Evolutionary conservation across 257 asterid species (phyloP).

Genomic region (Capsicum pubescens): DNA sequence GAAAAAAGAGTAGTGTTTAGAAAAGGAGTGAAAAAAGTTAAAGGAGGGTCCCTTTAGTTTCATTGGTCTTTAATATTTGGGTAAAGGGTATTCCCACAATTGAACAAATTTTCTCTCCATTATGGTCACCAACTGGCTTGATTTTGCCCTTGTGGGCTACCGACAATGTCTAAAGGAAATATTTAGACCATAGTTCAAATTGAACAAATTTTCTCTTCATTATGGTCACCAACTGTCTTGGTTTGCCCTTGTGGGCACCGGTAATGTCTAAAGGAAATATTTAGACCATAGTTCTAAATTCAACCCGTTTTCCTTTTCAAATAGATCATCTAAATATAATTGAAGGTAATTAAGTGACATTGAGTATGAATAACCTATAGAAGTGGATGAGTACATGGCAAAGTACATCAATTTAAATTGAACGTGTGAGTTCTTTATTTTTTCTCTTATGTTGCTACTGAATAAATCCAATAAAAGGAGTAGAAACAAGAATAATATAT

Average conservation of each 20-base stretch:
- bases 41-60: slow-evolving; percentile 9
- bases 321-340: not conserved
- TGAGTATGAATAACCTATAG: not conserved
- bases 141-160: not conserved
- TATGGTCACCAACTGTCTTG: not conserved
- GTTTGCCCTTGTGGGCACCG: not conserved
- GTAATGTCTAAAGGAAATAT: not conserved
- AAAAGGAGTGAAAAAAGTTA: not conserved
- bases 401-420: slow-evolving; percentile 8
- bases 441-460: not conserved
- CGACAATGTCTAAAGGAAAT: not conserved
- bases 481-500: too few species aligned
- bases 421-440: not conserved
- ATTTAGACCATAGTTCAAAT: not conserved
- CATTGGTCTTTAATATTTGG: not conserved
- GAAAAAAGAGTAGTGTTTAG: not conserved
- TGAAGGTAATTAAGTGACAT: slow-evolving; percentile 12
- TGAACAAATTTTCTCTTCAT: not conserved
- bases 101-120: not conserved
- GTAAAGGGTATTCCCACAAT: not conserved
- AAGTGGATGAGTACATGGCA: not conserved
- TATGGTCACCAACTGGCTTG: not conserved
- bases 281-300: not conserved
- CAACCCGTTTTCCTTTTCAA: not conserved
- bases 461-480: not conserved